These are phyloP conservation scores for Vitellaria paradoxa DNA, from an alignment of 179 eudicot species.

Conservation along the genomic window DNA sequence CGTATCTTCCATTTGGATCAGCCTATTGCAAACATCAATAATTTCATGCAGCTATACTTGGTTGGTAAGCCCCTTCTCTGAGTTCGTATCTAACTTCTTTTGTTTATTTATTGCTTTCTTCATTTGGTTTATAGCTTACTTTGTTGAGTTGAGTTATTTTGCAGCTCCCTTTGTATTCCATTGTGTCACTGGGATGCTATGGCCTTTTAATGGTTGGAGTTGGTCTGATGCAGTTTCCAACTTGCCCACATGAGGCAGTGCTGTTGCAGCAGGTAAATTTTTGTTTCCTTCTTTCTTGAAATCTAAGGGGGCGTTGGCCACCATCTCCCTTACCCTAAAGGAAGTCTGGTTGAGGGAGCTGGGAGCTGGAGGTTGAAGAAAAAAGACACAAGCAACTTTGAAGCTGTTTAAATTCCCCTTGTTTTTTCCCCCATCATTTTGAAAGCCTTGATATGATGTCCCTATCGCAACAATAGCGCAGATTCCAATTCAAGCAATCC, in stretches of 20 bases:
- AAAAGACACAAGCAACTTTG: background rate
- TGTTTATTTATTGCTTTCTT: background rate
- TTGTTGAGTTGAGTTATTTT: background rate
- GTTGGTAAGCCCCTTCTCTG: slow-evolving; percentile 58
- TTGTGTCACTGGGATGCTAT: slow-evolving; percentile 81
- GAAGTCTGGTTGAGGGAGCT: background rate
- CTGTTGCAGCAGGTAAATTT: slow-evolving; percentile 75
- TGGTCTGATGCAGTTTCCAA: slow-evolving; percentile 88
- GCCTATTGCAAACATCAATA: slow-evolving; percentile 54
- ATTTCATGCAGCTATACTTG: slow-evolving; percentile 65
- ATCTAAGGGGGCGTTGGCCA: background rate
- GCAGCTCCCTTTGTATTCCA: slow-evolving; percentile 80
- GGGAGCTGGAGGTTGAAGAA: background rate
- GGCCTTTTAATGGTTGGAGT: slow-evolving; percentile 98
- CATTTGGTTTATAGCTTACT: background rate
- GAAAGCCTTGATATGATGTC: no score
- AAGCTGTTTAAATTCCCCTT: no score
- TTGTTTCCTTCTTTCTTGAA: background rate
- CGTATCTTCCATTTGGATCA: slow-evolving; percentile 60
- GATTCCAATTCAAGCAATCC: no score
- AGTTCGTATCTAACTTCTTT: background rate
- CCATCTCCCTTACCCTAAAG: background rate
- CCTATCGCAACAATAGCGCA: no score
- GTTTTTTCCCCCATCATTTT: no score
- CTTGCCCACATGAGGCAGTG: slow-evolving; percentile 80